Base-by-base conservation (phyloP, 2,329 filamentous ascomycete species). In the Cercospora beticola region DNA sequence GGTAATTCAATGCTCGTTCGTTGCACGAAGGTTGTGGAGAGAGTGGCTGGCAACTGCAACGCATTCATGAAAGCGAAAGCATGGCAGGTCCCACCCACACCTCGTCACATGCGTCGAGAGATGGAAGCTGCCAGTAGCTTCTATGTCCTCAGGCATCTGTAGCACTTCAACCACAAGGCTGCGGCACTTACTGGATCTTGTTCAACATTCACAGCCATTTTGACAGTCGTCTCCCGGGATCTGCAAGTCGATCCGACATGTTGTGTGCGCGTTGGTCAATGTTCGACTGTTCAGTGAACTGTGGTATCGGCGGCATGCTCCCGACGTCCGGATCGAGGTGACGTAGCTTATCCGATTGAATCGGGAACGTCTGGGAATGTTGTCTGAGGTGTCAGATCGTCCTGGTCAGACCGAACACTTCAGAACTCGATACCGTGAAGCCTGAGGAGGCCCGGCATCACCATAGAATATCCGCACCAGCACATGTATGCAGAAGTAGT, bases 81-180 rank as follows among this genome's bases (percentile, higher is more conserved):
- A 36, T 59, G 56, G 28, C 56, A 33, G 56, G 56, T 54, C 49
- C 49, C 56, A 59, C 56, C 28, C 28, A n/a, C 31, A 31, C 56
- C 56, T 33, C 56, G 31, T 59, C 56, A 33, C 56, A 59, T 59
- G 56, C 56, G 43, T 64, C 30, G 26, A 28, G 36, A 12, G 40
- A 52, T 57, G 36, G 36, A 59, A 65, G 63, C 33, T 56, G 33
- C 40, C 63, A 65, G 54, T 58, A 40, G 63, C 31, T 65, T 59
- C 36, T 30, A 30, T 43, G 61, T 59, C 56, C 28, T 59, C 56
- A 31, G 56, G 56, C 56, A 33, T 36, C 9, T 8, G n/a, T 23
- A 23, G 16, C 28, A 59, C 56, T 33, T 30, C 26, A 5, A 9
- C 16, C 26, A 31, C 7, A 8, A 8, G 28, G 8, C 28, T 21